A percentile compares a stretch with the other conserved stretches of the same genome.
These are phyloP conservation scores for Clarireedia hainanense DNA, from an alignment of 2,329 filamentous ascomycete species.

Conservation along the genomic window DNA sequence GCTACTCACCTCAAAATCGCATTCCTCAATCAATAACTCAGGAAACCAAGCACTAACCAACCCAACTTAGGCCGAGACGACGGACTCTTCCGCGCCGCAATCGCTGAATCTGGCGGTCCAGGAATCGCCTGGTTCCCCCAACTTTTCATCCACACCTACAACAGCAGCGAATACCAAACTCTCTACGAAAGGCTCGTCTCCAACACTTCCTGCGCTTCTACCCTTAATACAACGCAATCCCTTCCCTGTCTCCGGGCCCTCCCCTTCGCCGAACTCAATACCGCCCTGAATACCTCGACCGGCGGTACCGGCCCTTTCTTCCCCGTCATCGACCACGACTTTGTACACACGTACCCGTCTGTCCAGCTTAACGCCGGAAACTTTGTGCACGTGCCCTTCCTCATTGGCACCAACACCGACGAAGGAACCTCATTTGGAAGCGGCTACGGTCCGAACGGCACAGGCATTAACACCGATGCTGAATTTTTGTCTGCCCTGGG, in stretches of 20 bases:
- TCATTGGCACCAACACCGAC: conserved; percentile 32
- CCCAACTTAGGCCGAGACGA: conserved; percentile 40
- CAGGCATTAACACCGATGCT: conserved; percentile 22
- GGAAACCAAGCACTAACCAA: neutral
- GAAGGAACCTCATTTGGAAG: conserved; percentile 35
- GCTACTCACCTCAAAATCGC: neutral
- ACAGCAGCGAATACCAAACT: conserved; percentile 15
- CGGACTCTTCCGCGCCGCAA: conserved; percentile 42
- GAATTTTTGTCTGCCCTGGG: conserved; percentile 12
- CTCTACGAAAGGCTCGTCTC: conserved; percentile 31
- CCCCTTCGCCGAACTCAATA: conserved; percentile 24
- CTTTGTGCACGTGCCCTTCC: conserved; percentile 37
- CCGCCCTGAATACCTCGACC: conserved; percentile 26
- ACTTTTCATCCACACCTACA: conserved; percentile 5
- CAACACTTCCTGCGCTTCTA: conserved; percentile 25
- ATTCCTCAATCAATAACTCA: neutral
- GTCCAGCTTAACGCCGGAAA: conserved; percentile 39
- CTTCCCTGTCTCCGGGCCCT: conserved; percentile 26
- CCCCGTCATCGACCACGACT: conserved; percentile 32
- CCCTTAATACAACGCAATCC: conserved; percentile 27
- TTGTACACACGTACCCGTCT: conserved; percentile 40
- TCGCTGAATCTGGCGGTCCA: conserved; percentile 37
- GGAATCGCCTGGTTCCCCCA: conserved; percentile 10
- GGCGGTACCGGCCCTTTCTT: conserved; percentile 29
- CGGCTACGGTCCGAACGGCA: neutral